phyloP scores from a whole-genome alignment of 257 asterid species.

The Scutellaria minor region DNA sequence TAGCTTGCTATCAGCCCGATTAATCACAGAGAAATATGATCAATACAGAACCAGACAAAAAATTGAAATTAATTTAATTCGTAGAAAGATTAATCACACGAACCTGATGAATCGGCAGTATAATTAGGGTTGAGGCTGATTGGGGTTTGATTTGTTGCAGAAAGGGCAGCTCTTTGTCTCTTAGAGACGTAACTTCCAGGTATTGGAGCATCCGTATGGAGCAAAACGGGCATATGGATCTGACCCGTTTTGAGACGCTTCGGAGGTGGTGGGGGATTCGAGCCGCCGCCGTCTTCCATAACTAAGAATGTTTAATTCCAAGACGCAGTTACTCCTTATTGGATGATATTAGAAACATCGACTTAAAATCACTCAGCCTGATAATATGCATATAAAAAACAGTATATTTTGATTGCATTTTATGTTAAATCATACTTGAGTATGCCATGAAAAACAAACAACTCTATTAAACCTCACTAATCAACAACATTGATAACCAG shows the following conservation, averaged over 20 bases:
- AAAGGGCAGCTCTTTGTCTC: conserved; percentile 69
- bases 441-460: not conserved
- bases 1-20: not conserved
- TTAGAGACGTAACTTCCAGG: conserved; percentile 87
- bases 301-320: not conserved
- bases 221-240: conserved; percentile 28
- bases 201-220: conserved; percentile 48
- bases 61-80: not conserved
- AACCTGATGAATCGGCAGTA: conserved; percentile 47
- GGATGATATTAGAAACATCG: not conserved
- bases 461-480: not conserved
- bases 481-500: not conserved
- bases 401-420: not conserved
- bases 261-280: conserved; percentile 30
- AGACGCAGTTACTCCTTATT: not conserved
- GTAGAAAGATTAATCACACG: not conserved
- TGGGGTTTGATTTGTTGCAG: conserved; percentile 33
- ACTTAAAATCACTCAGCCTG: not conserved
- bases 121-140: conserved; percentile 26
- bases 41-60: not conserved
- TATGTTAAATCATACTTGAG: not conserved
- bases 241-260: conserved; percentile 44
- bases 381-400: not conserved
- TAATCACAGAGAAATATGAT: not conserved
- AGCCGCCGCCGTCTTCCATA: not conserved